Conservation (phyloP, 2,329 filamentous ascomycete species). For the Aspergillus unguis region DNA sequence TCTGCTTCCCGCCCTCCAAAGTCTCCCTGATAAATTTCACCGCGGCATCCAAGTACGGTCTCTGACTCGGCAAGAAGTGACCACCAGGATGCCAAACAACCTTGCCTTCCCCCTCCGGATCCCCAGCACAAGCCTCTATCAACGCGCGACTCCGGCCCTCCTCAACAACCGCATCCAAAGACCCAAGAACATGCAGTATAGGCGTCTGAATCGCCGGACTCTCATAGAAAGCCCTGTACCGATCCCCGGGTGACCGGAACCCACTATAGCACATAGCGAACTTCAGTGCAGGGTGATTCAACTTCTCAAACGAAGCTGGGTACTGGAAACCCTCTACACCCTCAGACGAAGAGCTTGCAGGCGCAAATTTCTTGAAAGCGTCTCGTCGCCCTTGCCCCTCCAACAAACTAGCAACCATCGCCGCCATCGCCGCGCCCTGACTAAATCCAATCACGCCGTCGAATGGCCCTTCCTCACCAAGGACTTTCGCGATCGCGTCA, state of each 20-base stretch:
- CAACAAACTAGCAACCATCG: slow-evolving; percentile 68
- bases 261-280: slow-evolving; percentile 77
- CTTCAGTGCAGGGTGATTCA: slow-evolving; percentile 55
- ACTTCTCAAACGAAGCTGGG: slow-evolving; percentile 47
- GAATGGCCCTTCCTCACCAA: slow-evolving; percentile 63
- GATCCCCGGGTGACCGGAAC: slow-evolving; percentile 62
- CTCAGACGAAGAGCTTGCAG: slow-evolving; percentile 5
- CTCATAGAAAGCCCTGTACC: slow-evolving; percentile 68
- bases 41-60: slow-evolving; percentile 74
- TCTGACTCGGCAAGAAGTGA: slow-evolving; percentile 81
- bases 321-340: slow-evolving; percentile 42
- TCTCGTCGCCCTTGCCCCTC: slow-evolving; percentile 50
- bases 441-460: slow-evolving; percentile 80
- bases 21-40: slow-evolving; percentile 65
- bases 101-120: slow-evolving; percentile 49
- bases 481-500: slow-evolving; percentile 56
- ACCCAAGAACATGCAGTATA: slow-evolving; percentile 76
- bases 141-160: slow-evolving; percentile 67
- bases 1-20: slow-evolving; percentile 38
- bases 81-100: slow-evolving; percentile 78
- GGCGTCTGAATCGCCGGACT: slow-evolving; percentile 69
- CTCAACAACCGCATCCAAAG: slow-evolving; percentile 82
- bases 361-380: slow-evolving; percentile 47
- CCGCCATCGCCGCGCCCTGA: slow-evolving; percentile 72
- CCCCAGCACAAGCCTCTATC: slow-evolving; percentile 61